Base-by-base conservation (phyloP, 352 stramenopile species). In the Phytophthora chlamydospora region DNA sequence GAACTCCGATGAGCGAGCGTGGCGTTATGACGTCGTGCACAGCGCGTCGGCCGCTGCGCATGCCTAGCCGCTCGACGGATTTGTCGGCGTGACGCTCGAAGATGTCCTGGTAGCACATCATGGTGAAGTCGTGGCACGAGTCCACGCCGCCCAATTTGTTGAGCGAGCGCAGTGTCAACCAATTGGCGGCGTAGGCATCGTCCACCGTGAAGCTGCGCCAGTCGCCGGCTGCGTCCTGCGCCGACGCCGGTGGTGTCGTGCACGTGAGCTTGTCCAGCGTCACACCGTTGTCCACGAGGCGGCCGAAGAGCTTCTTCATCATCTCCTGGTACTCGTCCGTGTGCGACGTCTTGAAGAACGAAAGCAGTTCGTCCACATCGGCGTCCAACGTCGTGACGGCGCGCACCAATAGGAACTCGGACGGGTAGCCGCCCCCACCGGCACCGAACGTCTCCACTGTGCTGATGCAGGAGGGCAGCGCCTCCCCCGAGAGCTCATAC, bases 101-200 rank as follows among this genome's bases (percentile, higher is more conserved):
- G 21, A 71, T 59, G 53, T 89, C 80, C 53, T 89, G 80, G 63
- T 88, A 89, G 62, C 66, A 80, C 10, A 83, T 67, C 46, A 89
- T 71, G 5, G 78, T 89, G 46, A 89, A 87, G 46, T 89, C 80
- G 31, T 66, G 73, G 17, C 53, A 56, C n/a, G 59, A 61, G 16
- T 86, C 76, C 16, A 69, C 53, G 6, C 66, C 54, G 10, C 66
- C 63, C 14, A 82, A 34, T 31, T 66, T 74, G 45, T 66, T 63
- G 17, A 78, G 71, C 3, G 62, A 38, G 13, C 71, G 65, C 27
- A 89, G 55, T 21, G 78, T 63, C 34, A 88, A 45, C 80, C 80
- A 89, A 46, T 88, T 76, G 49, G 83, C 78, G 14, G 58, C 60
- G 56, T 88, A 89, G 38, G 64, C 66, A 57, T 89, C 80, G 51